Conservation (phyloP, 2,329 filamentous ascomycete genomes). For the Pseudonectria buxi region DNA sequence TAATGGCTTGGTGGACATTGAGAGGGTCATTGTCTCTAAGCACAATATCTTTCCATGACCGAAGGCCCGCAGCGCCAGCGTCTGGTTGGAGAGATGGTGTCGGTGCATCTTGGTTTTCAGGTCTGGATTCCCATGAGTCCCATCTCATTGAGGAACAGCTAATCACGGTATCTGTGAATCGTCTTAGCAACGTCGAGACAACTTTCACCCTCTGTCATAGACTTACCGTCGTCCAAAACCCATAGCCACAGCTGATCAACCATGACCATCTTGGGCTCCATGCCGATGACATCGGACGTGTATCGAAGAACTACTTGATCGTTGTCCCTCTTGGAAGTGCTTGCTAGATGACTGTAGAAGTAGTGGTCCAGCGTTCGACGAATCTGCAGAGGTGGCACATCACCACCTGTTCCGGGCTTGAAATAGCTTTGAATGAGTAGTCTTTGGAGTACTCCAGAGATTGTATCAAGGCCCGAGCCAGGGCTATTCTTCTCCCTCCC, state of each 20-base stretch:
- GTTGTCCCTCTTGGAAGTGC: conserved; percentile 31
- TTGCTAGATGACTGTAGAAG: conserved; percentile 32
- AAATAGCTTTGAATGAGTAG: conserved; percentile 2
- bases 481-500: conserved; percentile 18
- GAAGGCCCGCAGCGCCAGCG: not conserved
- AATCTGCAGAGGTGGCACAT: conserved; percentile 32
- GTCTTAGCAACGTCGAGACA: no score
- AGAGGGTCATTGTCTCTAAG: conserved; percentile 3
- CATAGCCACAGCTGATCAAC: conserved; percentile 38
- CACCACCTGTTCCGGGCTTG: not conserved
- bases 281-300: conserved; percentile 1
- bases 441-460: conserved; percentile 3
- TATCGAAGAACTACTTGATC: conserved; percentile 37
- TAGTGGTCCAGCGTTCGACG: conserved; percentile 41
- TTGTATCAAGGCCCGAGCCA: conserved; percentile 2
- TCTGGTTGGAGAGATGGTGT: not conserved
- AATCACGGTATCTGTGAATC: conserved; percentile 21
- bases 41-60: not conserved
- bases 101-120: not conserved
- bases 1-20: conserved; percentile 3
- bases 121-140: conserved; percentile 16
- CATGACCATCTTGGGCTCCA: conserved; percentile 27
- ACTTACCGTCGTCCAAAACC: conserved; percentile 27
- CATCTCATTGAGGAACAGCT: conserved; percentile 35
- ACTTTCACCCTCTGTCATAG: not conserved